Percentiles rank a stretch among this genome's conserved stretches.
Evolutionary conservation across 2,329 filamentous ascomycete species (phyloP).

Genomic region (Neodidymelliopsis sp.): DNA sequence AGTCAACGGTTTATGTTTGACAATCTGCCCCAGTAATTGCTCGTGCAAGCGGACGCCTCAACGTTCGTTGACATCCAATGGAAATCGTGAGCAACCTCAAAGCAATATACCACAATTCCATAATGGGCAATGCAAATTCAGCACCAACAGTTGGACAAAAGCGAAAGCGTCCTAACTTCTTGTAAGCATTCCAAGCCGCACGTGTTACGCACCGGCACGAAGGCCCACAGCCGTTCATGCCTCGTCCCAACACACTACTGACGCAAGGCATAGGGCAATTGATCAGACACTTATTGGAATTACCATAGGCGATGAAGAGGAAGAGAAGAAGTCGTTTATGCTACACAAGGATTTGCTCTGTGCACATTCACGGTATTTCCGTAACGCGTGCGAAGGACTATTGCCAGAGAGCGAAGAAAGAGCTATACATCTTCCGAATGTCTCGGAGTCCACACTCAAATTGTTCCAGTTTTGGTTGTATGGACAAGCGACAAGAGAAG

Average conservation of each 20-base stretch:
- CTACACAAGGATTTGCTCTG: constrained; percentile 25
- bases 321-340: constrained; percentile 18
- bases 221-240: not conserved
- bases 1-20: constrained; percentile 11
- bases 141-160: constrained; percentile 14
- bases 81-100: constrained; percentile 20
- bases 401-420: constrained; percentile 20
- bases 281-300: constrained; percentile 20
- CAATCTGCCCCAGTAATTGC: constrained; percentile 9
- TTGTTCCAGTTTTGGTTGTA: constrained; percentile 29
- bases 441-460: constrained; percentile 20
- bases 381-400: constrained; percentile 18
- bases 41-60: constrained; percentile 14
- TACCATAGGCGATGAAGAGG: constrained; percentile 18
- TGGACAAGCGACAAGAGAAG: constrained; percentile 19
- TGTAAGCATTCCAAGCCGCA: constrained; percentile 8
- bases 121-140: constrained; percentile 17
- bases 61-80: constrained; percentile 12
- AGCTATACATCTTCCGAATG: constrained; percentile 19
- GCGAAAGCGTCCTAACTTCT: constrained; percentile 20
- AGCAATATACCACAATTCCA: constrained; percentile 10
- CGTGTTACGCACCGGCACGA: constrained; percentile 1
- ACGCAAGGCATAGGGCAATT: constrained; percentile 20
- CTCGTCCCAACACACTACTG: constrained; percentile 9
- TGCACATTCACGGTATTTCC: constrained; percentile 26